phyloP scores from a whole-genome alignment of 306 rosid species.

The Vigna mungo region DNA sequence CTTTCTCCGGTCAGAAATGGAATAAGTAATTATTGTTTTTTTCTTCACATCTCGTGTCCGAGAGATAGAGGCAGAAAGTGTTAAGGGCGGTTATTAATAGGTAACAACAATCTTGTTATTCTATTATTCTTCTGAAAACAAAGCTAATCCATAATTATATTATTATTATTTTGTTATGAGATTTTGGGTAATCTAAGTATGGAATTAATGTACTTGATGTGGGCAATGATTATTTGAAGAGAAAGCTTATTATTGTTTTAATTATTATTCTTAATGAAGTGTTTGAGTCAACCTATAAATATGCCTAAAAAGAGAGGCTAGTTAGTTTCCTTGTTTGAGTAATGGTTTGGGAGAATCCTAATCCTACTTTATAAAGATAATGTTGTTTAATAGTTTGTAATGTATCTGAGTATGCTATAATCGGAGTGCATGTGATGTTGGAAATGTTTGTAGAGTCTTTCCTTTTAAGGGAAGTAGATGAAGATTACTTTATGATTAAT shows the following conservation, averaged over 20 bases:
- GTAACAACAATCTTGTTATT: conserved; percentile 38
- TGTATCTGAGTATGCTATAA: background rate
- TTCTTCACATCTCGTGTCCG: conserved; percentile 60
- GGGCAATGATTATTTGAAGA: conserved; percentile 48
- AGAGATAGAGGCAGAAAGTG: conserved; percentile 88
- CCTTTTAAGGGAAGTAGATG: conserved; percentile 73
- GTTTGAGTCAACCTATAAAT: conserved; percentile 36
- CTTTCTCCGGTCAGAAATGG: conserved; percentile 40
- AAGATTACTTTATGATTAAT: conserved; percentile 25
- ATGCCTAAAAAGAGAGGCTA: conserved; percentile 26
- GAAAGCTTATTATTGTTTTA: conserved; percentile 45
- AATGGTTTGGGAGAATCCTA: conserved; percentile 34
- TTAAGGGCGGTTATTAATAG: conserved; percentile 48
- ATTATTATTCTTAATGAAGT: conserved; percentile 49
- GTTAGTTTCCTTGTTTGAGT: conserved; percentile 8
- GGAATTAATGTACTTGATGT: conserved; percentile 25
- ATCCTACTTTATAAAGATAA: conserved; percentile 39
- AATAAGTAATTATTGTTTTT: conserved; percentile 33
- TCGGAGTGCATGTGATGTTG: conserved; percentile 13
- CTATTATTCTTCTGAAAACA: conserved; percentile 25
- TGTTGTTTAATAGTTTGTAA: conserved; percentile 6
- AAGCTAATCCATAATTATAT: conserved; percentile 44
- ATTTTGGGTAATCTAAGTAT: conserved; percentile 9
- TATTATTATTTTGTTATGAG: conserved; percentile 21
- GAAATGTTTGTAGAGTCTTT: conserved; percentile 42